A percentile compares a stretch with the other conserved stretches of the same genome.
Evolutionary conservation across 495 filamentous ascomycete genomes (phyloP).

Genomic region (Cryomyces antarcticus): DNA sequence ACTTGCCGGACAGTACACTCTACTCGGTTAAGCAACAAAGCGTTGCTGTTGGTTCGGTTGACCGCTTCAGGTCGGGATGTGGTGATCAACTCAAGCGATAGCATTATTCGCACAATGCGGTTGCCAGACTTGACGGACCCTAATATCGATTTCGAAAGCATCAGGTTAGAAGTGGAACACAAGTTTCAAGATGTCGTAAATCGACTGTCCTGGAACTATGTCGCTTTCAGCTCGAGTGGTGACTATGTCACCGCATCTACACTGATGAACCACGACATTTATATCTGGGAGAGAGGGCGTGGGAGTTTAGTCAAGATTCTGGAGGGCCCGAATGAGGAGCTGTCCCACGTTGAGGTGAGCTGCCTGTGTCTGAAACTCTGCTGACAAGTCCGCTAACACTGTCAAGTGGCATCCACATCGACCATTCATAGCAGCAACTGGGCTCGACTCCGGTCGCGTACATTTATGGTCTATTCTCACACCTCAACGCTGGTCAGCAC

Average conservation of each 20-base stretch:
- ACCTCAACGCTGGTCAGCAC: conserved; percentile 87
- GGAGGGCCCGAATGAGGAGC: conserved; percentile 85
- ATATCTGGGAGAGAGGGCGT: conserved; percentile 89
- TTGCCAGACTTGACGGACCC: conserved; percentile 39
- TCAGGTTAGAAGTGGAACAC: conserved; percentile 82
- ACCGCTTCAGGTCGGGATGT: conserved; percentile 66
- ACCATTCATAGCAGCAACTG: conserved; percentile 76
- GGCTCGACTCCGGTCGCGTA: conserved; percentile 70
- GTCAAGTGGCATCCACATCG: conserved; percentile 66
- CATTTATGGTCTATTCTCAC: conserved; percentile 86
- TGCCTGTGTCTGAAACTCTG: not conserved
- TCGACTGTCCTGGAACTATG: conserved; percentile 83
- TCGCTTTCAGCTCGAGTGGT: conserved; percentile 67
- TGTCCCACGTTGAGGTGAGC: conserved; percentile 58
- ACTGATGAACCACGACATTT: conserved; percentile 93
- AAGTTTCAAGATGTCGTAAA: conserved; percentile 98
- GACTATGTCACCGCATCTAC: conserved; percentile 88
- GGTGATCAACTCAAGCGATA: conserved; percentile 76
- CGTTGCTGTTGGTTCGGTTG: conserved; percentile 73
- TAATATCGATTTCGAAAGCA: conserved; percentile 42
- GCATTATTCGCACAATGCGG: conserved; percentile 77
- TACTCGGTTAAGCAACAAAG: conserved; percentile 62
- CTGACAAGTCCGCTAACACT: not conserved
- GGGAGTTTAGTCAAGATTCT: conserved; percentile 92
- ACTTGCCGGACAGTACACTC: conserved; percentile 67